Base-by-base conservation (phyloP, 179 eudicot species). In the Drosera spatulata region DNA sequence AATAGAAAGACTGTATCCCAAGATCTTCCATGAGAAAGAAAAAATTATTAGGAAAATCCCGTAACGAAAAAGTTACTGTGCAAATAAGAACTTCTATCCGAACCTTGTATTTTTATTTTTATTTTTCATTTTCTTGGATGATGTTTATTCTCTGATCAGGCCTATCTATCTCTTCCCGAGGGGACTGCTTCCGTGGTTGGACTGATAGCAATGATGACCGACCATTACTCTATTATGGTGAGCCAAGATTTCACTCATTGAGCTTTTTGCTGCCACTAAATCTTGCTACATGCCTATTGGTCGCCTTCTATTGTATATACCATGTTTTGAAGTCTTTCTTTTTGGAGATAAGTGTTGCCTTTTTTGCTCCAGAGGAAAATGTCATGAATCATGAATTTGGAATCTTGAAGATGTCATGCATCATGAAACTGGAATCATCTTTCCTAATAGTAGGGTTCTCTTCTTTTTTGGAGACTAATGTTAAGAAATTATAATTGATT, bases 161-260 rank as follows among this genome's bases (percentile, higher is more conserved):
- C 99, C 50, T 94, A 94, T 71, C 83, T 94, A 71, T 90, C 99
- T 68, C 91, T 94, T 68, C 99, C 99, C 10, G 96, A 94, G 72
- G 99, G 99, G 56, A 87, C 96, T 72, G 97, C 99, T 71, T 94
- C 99, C 56, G 97, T 91, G 55, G 88, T 81, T 75, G 97, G 99
- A 62, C 69, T 94, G 58, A 83, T 90, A 65, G 99, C 99, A 47
- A 94, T 94, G 97, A 87, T 94, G 97, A 85, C 96, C 38, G 99
- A 94, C 79, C 89, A 90, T 81, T 94, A 90, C 75, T 70, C 85
- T 77, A 80, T 83, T 71, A 68, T 83, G 99, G 97, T 90, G 74
- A 81, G 82, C 45, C 40, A 58, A 53, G 48, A 54, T 53, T 48
- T 69, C 10, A 39, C 43, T 41, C 56, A 40, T 15, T 56, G 45